These are phyloP conservation scores for Zoysia pacifica DNA, from an alignment of 176 grass and related monocot genomes.

Conservation along the genomic window DNA sequence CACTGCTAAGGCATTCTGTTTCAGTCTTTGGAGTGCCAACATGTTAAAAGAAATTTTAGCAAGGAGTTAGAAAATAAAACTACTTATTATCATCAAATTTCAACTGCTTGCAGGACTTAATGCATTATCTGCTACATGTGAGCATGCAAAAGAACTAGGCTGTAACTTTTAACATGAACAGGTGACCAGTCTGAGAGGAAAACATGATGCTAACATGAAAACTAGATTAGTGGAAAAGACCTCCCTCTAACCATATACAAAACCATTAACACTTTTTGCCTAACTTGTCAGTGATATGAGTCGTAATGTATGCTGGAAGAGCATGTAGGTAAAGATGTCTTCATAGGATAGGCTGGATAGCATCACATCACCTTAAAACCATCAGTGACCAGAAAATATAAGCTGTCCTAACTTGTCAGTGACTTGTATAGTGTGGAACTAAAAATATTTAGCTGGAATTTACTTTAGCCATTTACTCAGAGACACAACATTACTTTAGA, in stretches of 20 bases:
- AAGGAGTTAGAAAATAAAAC: neutral
- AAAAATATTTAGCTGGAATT: neutral
- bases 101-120: neutral
- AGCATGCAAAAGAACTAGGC: neutral
- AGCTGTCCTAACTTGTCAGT: too few species aligned
- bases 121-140: neutral
- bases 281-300: neutral
- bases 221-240: too few species aligned
- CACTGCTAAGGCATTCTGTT: neutral
- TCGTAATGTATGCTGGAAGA: neutral
- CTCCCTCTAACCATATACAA: too few species aligned
- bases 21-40: conserved; percentile 2
- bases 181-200: neutral
- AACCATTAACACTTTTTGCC: conserved; percentile 3
- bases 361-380: neutral
- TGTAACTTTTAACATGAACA: conserved; percentile 3
- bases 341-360: neutral
- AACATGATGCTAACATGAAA: neutral
- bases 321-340: neutral
- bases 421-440: neutral
- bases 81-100: conserved; percentile 13
- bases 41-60: neutral
- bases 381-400: neutral
- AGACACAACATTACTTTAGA: neutral
- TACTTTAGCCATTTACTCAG: neutral